Evolutionary conservation across 129 eudicot species (phyloP).

Genomic region (Artemisia annua): DNA sequence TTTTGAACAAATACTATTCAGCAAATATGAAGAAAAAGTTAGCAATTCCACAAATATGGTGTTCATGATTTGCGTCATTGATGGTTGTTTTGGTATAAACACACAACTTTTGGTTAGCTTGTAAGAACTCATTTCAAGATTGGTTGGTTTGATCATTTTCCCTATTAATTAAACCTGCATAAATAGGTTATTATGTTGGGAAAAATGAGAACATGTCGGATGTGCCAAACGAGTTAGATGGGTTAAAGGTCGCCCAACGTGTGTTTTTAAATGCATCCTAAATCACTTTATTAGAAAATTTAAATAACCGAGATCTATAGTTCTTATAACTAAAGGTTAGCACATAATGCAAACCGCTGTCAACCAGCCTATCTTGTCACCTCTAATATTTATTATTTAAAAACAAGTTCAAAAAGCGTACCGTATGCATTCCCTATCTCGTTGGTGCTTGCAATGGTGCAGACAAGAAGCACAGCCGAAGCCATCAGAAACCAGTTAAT

Average conservation of each 20-base stretch:
- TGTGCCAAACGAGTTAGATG: not conserved
- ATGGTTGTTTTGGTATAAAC: too few species aligned
- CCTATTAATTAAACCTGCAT: too few species aligned
- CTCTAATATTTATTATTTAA: constrained; percentile 15
- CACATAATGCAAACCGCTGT: not conserved
- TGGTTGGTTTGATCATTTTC: too few species aligned
- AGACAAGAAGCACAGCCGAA: constrained; percentile 66
- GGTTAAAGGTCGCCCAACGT: not conserved
- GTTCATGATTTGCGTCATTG: too few species aligned
- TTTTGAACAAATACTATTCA: too few species aligned
- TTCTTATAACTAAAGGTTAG: too few species aligned
- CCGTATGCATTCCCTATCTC: constrained; percentile 99
- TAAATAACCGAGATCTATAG: not conserved
- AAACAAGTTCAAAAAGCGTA: constrained; percentile 27
- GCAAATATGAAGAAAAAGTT: too few species aligned
- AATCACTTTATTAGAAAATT: not conserved
- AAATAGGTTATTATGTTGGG: not conserved
- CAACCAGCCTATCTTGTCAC: not conserved
- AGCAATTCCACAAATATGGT: too few species aligned
- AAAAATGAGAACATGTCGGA: not conserved
- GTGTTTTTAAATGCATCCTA: not conserved
- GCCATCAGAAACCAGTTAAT: constrained; percentile 93
- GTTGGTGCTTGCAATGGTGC: constrained; percentile 79
- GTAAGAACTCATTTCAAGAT: too few species aligned
- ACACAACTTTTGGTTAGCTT: too few species aligned